Base-by-base conservation (phyloP, 75 land plant genomes). In the Adiantum capillusveneris region DNA sequence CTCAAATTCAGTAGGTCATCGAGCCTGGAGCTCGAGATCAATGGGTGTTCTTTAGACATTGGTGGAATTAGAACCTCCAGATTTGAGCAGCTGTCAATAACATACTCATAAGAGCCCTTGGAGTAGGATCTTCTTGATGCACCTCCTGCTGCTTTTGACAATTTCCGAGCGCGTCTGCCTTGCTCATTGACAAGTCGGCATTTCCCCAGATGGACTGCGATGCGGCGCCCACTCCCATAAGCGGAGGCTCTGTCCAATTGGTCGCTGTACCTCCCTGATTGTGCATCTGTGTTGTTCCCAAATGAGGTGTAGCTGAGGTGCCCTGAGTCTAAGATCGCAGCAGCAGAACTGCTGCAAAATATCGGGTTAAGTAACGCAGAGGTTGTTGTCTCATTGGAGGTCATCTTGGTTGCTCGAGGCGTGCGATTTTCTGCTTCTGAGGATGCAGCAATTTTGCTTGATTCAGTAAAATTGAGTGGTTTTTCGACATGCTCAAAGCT, bases 71-170 rank as follows among this genome's bases (percentile, higher is more conserved):
- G 57, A 26, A 68, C 46, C 17, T 46, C 49, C 20, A 44, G 3
- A 29, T 54, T 57, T 0, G 16, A 43, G 11, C 37, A 56, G 14
- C 62, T 63, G 59, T 34, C 37, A 9, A 71, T 41, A 1, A 71
- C 74, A 34, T 71, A 71, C 50, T 71, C 74, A 31, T 54, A 57
- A 14, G 69, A 60, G 0, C 69, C 69, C 72, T 67, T 74, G 11
- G 76, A 74, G 50, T 68, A 74, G 34, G 72, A 74, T 57, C 71
- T 66, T 50, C 65, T 27, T 30, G 22, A 29, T 31, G 16, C 53
- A 7, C 59, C 36, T 22, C 45, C 1, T n/a, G 44, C 13, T 50
- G 45, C 62, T 58, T 7, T 20, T 50, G 25, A n/a, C n/a, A n/a
- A n/a, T 13, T 14, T 16, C 12, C 26, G 20, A 14, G 0, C 7